Percentiles rank a stretch among this genome's conserved stretches.
phyloP scores from a whole-genome alignment of 257 asterid genomes.

The Handroanthus guayacan region DNA sequence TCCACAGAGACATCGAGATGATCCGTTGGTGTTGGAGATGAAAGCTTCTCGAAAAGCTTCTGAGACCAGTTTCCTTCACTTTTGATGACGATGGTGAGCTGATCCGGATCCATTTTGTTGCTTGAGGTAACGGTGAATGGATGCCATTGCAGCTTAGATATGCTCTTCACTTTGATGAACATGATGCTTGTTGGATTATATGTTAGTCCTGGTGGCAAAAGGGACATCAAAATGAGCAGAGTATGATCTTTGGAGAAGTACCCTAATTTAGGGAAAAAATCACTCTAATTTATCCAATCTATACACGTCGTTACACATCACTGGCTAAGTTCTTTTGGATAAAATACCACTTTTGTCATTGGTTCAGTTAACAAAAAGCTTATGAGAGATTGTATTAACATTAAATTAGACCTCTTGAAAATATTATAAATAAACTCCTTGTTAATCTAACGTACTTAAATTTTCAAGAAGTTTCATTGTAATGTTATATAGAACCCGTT shows the following conservation, averaged over 20 bases:
- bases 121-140: slow-evolving; percentile 58
- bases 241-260: slow-evolving; percentile 51
- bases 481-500: no score
- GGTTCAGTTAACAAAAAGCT: no score
- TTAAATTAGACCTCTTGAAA: not conserved
- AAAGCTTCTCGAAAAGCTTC: slow-evolving; percentile 42
- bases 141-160: slow-evolving; percentile 61
- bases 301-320: no score
- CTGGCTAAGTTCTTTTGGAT: no score
- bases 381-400: not conserved
- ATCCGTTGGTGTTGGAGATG: slow-evolving; percentile 37
- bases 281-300: no score
- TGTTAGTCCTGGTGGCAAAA: slow-evolving; percentile 37
- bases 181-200: slow-evolving; percentile 51
- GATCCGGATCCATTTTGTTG: slow-evolving; percentile 39
- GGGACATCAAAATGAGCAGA: slow-evolving; percentile 14
- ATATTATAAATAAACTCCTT: no score
- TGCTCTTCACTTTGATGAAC: slow-evolving; percentile 52
- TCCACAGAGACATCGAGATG: slow-evolving; percentile 53
- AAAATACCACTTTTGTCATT: no score
- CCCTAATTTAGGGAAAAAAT: no score
- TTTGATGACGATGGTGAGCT: slow-evolving; percentile 47
- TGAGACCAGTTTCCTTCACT: slow-evolving; percentile 59
- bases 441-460: no score
- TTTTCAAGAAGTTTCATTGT: no score